Evolutionary conservation across 176 grass and related monocot genomes (phyloP), one percentile per base, ranked within the genome.

Genomic region (Phragmites australis): DNA sequence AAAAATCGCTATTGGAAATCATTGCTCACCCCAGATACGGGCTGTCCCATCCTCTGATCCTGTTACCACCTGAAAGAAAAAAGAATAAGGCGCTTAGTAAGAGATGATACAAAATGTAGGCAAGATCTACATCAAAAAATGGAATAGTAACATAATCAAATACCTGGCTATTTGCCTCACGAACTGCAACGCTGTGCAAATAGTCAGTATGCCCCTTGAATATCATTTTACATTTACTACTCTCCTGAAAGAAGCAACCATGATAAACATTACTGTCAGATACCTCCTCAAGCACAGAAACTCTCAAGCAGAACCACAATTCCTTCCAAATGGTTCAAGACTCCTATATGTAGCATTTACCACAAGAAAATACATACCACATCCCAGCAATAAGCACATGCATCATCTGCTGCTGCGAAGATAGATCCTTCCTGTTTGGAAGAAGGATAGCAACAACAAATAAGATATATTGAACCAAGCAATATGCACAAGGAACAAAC

Each of bases 31-130:
- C 95, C 95, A 98, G 55, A 94, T 94, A 84, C 95, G 90, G 62
- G 83, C 81, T 85, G 95, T 93, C 79, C 88, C 95, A 84, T 98
- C 95, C 79, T 98, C 95, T 89, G 92, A 98, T 82, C 92, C 92
- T 50, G 95, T 98, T 74, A 94, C 84, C n/a, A 94, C 78, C 95
- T 98, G 84, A 78, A 80, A 37, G 14, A 27, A 78, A 85, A 53
- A 79, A 75, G 15, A 72, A 81, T 2, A 78, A 76, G 7, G 39
- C 41, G 26, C 32, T 8, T n/a, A 53, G 42, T 47, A 75, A 76
- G 46, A 48, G 41, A 64, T 64, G 40, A 54, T 37, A 53, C 32
- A 88, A n/a, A 70, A 69, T 18, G 12, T 53, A 61, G 22, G 14
- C 51, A 63, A 9, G 0, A 70, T 12, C 10, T 62, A 62, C 8